A percentile compares a stretch with the other conserved stretches of the same genome.
phyloP scores from a whole-genome alignment of 2,329 filamentous ascomycete genomes.

The Lachnellula cervina region DNA sequence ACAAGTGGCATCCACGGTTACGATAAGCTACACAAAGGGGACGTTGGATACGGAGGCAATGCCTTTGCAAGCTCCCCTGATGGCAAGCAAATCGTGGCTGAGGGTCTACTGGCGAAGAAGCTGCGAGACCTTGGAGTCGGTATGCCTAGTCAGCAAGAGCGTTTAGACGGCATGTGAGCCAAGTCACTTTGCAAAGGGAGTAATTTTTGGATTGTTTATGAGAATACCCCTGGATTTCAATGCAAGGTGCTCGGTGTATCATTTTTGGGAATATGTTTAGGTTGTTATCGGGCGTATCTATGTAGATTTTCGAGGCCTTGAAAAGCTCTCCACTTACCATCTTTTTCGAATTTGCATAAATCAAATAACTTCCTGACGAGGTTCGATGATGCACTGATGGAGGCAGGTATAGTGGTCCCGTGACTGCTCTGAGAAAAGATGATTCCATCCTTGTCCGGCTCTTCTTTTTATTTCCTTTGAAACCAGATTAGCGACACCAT shows the following conservation, averaged over 20 bases:
- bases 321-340: background rate
- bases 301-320: background rate
- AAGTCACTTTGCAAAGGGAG: constrained; percentile 16
- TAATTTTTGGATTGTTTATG: constrained; percentile 13
- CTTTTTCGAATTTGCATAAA: background rate
- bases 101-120: constrained; percentile 66
- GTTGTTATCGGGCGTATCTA: background rate
- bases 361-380: background rate
- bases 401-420: background rate
- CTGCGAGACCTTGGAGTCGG: constrained; percentile 47
- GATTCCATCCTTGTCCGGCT: background rate
- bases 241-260: constrained; percentile 9
- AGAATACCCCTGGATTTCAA: constrained; percentile 22
- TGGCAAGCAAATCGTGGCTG: constrained; percentile 43
- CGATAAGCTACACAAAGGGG: constrained; percentile 63
- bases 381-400: background rate
- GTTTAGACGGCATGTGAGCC: constrained; percentile 18
- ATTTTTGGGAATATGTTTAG: background rate
- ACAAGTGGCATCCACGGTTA: constrained; percentile 41
- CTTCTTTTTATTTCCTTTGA: background rate
- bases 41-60: constrained; percentile 58
- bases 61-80: constrained; percentile 39
- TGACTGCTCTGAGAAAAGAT: background rate
- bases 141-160: constrained; percentile 13
- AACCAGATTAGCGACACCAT: constrained; percentile 11